Evolutionary conservation across 176 grass and related monocot genomes (phyloP).

Genomic region (Metroxylon sagu): DNA sequence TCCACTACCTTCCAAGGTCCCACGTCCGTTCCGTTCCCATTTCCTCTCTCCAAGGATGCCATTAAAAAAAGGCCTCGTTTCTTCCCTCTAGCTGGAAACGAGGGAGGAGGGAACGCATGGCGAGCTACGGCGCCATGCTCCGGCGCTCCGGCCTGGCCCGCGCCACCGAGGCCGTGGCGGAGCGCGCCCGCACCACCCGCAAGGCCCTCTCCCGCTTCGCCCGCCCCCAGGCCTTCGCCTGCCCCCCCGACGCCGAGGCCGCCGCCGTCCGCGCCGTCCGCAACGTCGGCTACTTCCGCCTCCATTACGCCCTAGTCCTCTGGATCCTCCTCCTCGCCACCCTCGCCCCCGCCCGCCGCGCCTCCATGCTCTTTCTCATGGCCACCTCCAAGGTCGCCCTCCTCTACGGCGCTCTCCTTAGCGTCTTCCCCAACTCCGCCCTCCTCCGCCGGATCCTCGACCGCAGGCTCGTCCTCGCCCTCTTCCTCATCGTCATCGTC

Average conservation of each 20-base stretch:
- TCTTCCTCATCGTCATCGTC: constrained; percentile 52
- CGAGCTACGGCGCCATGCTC: constrained; percentile 36
- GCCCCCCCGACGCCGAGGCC: constrained; percentile 53
- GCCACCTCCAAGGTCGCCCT: constrained; percentile 66
- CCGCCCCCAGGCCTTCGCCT: constrained; percentile 44
- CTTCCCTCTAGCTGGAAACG: no score
- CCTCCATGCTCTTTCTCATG: constrained; percentile 81
- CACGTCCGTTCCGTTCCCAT: no score
- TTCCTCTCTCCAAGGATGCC: no score
- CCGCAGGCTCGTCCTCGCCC: constrained; percentile 38
- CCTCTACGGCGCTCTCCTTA: constrained; percentile 57
- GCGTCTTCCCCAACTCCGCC: constrained; percentile 42
- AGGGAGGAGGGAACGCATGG: constrained; percentile 6
- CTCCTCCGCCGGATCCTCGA: constrained; percentile 64
- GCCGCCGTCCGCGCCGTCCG: constrained; percentile 68
- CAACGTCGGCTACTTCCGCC: constrained; percentile 56
- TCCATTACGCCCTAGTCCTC: constrained; percentile 60
- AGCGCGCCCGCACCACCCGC: constrained; percentile 24
- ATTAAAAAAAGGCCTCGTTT: no score
- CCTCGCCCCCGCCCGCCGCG: constrained; percentile 45
- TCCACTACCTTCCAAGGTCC: no score
- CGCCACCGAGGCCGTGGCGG: constrained; percentile 19
- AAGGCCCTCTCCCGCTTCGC: constrained; percentile 26
- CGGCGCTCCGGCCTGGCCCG: constrained; percentile 40
- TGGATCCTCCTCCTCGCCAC: constrained; percentile 65